A percentile compares a stretch with the other conserved stretches of the same genome.
These are phyloP conservation scores for Neodidymelliopsis sp. DNA, from an alignment of 2,329 filamentous ascomycete genomes.

Conservation along the genomic window DNA sequence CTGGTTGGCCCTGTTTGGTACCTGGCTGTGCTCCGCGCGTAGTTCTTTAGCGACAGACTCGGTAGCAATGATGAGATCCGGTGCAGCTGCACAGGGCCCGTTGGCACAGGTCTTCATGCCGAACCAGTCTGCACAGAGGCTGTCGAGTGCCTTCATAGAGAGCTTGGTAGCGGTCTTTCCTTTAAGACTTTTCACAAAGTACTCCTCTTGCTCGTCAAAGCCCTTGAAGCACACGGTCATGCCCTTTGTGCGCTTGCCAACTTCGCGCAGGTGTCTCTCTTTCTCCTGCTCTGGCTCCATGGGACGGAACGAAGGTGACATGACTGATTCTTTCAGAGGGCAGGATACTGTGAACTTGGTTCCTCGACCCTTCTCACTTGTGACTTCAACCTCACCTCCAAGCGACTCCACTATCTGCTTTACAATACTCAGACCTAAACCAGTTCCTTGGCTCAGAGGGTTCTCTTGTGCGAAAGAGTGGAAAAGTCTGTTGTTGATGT, in stretches of 20 bases:
- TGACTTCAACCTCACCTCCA: slow-evolving; percentile 48
- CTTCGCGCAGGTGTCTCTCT: slow-evolving; percentile 29
- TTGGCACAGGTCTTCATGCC: slow-evolving; percentile 38
- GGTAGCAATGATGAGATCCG: slow-evolving; percentile 44
- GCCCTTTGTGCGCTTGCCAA: slow-evolving; percentile 39
- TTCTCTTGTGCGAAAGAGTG: slow-evolving; percentile 52
- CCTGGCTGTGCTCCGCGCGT: slow-evolving; percentile 35
- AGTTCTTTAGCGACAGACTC: slow-evolving; percentile 41
- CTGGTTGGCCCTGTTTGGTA: slow-evolving; percentile 23
- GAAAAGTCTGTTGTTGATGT: slow-evolving; percentile 47
- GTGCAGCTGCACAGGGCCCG: slow-evolving; percentile 18
- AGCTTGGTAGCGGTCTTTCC: slow-evolving; percentile 42
- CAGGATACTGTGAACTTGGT: slow-evolving; percentile 49
- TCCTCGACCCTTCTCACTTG: slow-evolving; percentile 45
- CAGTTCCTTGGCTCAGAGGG: slow-evolving; percentile 48
- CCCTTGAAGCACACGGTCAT: slow-evolving; percentile 44
- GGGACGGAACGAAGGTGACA: slow-evolving; percentile 39
- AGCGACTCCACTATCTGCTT: slow-evolving; percentile 49
- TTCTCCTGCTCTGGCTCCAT: slow-evolving; percentile 33
- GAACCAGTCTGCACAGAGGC: slow-evolving; percentile 47
- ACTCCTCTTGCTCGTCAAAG: slow-evolving; percentile 44
- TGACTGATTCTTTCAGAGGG: slow-evolving; percentile 39
- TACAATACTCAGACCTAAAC: slow-evolving; percentile 50
- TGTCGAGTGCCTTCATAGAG: slow-evolving; percentile 42
- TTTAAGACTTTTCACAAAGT: slow-evolving; percentile 41